Evolutionary conservation across 2,329 filamentous ascomycete genomes (phyloP), one percentile per base, ranked within the genome.

Genomic region (Xylariaceae sp.): DNA sequence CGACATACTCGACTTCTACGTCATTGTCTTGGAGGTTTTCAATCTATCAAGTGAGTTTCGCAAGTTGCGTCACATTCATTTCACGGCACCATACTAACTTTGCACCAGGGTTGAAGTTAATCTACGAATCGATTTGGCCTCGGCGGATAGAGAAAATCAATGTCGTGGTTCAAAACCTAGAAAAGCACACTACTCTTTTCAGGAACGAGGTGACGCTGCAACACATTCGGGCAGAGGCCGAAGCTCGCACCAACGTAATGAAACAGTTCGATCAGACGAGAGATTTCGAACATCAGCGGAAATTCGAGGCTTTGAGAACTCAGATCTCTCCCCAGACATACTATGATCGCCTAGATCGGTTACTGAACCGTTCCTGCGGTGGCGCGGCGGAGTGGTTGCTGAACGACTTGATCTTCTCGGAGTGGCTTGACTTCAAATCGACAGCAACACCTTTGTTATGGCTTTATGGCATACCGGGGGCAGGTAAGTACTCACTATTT

Each of bases 381-480:
- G 46, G 36, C 10, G 19, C 31, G n/a, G 9, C 42, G 10, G 19
- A 45, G 19, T 63, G 60, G 60, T 45, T 61, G 12, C 11, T 57
- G 4, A 43, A 39, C 5, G 49, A 63, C 33, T 19, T 40, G 5
- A 45, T 7, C 7, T 59, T 63, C 47, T 6, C 13, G 5, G 38
- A 47, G 1, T 63, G 59, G 60, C 45, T 58, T 6, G 50, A 60
- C 22, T 40, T 41, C 1, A 45, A 38, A 12, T 47, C 49, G 16
- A 39, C 40, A 16, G 33, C 50, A 1, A 14, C 31, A 38, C 19
- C n/a, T n/a, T n/a, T 58, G 19, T 22, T 63, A 16, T 63, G 60
- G 60, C 31, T 63, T 11, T 52, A 54, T n/a, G 60, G 60, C 4
- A 61, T 63, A 31, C 60, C 60, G 6, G 60, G 60, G 31, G 42